phyloP scores from a whole-genome alignment of 2,329 filamentous ascomycete genomes.

The Amauroascus niger region DNA sequence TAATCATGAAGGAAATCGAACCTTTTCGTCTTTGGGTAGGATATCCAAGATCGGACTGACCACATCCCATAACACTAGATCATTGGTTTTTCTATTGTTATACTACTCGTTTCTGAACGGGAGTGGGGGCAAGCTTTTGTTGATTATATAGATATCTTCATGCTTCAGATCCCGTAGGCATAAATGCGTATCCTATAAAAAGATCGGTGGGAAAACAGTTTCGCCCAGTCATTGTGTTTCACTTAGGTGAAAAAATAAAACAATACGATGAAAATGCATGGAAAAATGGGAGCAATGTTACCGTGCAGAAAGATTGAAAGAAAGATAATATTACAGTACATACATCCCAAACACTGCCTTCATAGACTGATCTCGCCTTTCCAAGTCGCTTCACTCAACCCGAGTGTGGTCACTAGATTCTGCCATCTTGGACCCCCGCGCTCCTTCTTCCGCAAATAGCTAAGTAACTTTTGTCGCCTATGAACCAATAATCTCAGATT shows the following conservation, averaged over 20 bases:
- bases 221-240: too few relatives aligned
- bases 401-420: conserved; percentile 72
- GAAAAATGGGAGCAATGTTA: neutral
- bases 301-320: neutral
- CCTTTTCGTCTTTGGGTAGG: conserved; percentile 16
- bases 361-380: conserved; percentile 77
- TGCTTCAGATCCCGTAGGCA: neutral
- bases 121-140: neutral
- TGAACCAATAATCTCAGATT: conserved; percentile 80
- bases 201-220: too few relatives aligned
- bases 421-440: conserved; percentile 84
- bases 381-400: conserved; percentile 80
- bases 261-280: neutral
- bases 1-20: neutral
- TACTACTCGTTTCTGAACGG: neutral
- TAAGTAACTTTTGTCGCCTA: conserved; percentile 74
- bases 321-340: conserved; percentile 4
- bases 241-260: too few relatives aligned
- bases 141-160: neutral
- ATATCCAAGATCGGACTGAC: conserved; percentile 22
- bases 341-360: conserved; percentile 13
- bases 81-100: neutral
- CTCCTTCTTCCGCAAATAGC: conserved; percentile 81
- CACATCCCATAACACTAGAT: conserved; percentile 29
- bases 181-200: too few relatives aligned